Base-by-base conservation (phyloP, 495 filamentous ascomycete genomes). In the Schizothecium vesticola region DNA sequence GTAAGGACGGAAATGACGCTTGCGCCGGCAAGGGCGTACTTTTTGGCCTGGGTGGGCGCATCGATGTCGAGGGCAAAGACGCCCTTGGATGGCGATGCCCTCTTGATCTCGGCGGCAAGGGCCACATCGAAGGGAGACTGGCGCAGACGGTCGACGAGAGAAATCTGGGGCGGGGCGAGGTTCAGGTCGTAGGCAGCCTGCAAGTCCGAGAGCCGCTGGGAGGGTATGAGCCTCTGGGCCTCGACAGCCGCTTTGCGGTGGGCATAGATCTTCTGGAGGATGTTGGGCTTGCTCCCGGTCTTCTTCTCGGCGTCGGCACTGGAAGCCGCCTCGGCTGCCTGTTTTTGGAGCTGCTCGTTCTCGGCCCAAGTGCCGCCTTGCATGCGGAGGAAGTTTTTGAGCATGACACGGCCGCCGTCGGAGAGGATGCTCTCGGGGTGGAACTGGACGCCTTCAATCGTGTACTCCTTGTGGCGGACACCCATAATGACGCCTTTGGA, bases 371-470 rank as follows among this genome's bases (percentile, higher is more conserved):
- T 97, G 24, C 95, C 95, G 2, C 92, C 89, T 66, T 87, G 89
- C 84, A 97, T 89, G 63, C 82, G 85, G 28, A 99, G 81, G 77
- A 99, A 99, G 74, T 98, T 99, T 72, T 87, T 89, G 73, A 98
- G 85, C 92, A 99, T 97, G 10, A 84, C 75, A 29, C 92, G 90
- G 12, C 95, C 95, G 68, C 95, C 88, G 66, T 88, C 91, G 0
- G 95, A 97, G 29, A 99, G 79, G 64, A 99, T 99, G 75, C 94
- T 97, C 78, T 99, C 95, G 0, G 95, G 95, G 74, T 99, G 95
- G 77, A 97, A 99, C 76, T 99, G 95, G 21, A 98, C 93, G 31
- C 94, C 95, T 75, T 99, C 95, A 4, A 99, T 84, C 0, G 91
- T 83, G 73, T 91, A 88, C 74, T 94, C 86, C 79, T 96, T 97